phyloP scores from a whole-genome alignment of 441 rosid species.

The Melastoma candidum region DNA sequence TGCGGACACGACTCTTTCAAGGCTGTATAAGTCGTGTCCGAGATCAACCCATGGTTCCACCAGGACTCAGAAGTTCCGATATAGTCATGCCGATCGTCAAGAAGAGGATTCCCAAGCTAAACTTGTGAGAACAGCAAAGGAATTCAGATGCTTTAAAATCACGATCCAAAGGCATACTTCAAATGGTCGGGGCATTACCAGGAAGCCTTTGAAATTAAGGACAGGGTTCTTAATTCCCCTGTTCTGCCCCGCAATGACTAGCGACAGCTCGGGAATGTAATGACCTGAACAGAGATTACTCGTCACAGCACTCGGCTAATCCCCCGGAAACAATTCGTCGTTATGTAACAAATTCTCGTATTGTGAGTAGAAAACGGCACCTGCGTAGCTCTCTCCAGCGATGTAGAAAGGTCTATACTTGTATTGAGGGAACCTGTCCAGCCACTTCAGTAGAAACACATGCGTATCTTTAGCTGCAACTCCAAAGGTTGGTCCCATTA shows the following conservation, averaged over 20 bases:
- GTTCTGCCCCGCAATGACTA: constrained; percentile 29
- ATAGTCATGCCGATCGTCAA: constrained; percentile 33
- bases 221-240: constrained; percentile 29
- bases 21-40: constrained; percentile 29
- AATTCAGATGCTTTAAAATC: background rate
- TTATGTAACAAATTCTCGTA: background rate
- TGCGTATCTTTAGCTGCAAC: constrained; percentile 42
- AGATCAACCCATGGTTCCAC: constrained; percentile 50
- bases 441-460: constrained; percentile 40
- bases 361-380: constrained; percentile 16
- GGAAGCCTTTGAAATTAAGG: constrained; percentile 50
- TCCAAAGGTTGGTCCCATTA: constrained; percentile 2
- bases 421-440: constrained; percentile 49
- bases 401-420: constrained; percentile 46
- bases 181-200: constrained; percentile 25
- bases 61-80: constrained; percentile 35
- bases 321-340: no score
- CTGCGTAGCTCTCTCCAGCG: constrained; percentile 75
- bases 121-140: background rate
- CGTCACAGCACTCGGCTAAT: background rate
- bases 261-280: constrained; percentile 57
- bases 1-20: constrained; percentile 31
- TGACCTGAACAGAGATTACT: constrained; percentile 32
- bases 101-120: constrained; percentile 44
- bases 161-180: no score